A percentile compares a stretch with the other conserved stretches of the same genome.
phyloP scores from a whole-genome alignment of 2,329 filamentous ascomycete species.

The Aciculosporium take region DNA sequence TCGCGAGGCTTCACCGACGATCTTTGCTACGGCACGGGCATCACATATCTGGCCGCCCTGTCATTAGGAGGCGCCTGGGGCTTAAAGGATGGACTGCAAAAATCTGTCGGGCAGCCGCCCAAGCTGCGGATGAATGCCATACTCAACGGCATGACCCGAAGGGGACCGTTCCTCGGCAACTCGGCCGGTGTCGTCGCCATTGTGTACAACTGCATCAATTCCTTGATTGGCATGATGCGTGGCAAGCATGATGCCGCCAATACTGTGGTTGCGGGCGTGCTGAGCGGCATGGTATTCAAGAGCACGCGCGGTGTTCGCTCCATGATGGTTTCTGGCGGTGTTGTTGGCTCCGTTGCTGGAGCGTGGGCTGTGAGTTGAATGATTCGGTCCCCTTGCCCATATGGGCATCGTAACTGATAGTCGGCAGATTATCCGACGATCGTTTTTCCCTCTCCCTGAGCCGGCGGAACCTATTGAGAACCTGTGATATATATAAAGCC shows the following conservation, averaged over 20 bases:
- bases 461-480: conserved; percentile 14
- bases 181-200: conserved; percentile 91
- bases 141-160: conserved; percentile 81
- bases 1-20: conserved; percentile 97
- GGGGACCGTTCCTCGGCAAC: conserved; percentile 92
- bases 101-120: conserved; percentile 62
- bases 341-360: conserved; percentile 75
- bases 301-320: conserved; percentile 79
- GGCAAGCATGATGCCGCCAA: conserved; percentile 86
- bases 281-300: conserved; percentile 94
- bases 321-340: conserved; percentile 86
- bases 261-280: conserved; percentile 66
- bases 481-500: conserved; percentile 15
- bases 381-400: not conserved
- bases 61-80: conserved; percentile 84
- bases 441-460: conserved; percentile 27
- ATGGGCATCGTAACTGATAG: conserved; percentile 4
- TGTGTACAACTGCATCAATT: conserved; percentile 90
- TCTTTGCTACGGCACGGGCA: conserved; percentile 91
- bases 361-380: conserved; percentile 68
- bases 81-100: conserved; percentile 72
- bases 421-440: conserved; percentile 23
- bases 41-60: conserved; percentile 82
- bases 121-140: conserved; percentile 89
- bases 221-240: conserved; percentile 60